Base-by-base conservation (phyloP, 176 grass and related monocot genomes). In the Hordeum marinum region DNA sequence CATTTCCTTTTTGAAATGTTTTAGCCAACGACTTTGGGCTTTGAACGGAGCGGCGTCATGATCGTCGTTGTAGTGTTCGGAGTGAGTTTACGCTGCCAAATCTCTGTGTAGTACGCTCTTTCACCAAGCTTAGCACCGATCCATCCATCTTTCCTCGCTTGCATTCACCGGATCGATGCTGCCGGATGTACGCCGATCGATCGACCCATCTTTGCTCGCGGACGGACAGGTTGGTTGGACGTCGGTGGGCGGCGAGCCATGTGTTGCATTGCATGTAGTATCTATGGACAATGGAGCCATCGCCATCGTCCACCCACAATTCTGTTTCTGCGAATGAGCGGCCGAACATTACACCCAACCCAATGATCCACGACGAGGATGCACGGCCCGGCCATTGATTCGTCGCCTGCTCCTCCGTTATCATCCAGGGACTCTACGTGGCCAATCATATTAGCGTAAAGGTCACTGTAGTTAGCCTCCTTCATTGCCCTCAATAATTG, bases 371-470 rank as follows among this genome's bases (percentile, higher is more conserved):
- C 4, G 57, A 78, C 8, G 57, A 79, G 10, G 41, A 73, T 8
- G 37, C 68, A 42, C 68, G 10, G 37, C 41, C 41, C 24, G 7
- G 15, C 45, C 24, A 73, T 73, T 29, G 41, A 42, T 25, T 73
- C 40, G 0, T 72, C 12, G 8, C 43, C 8, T 24, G 39, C 37
- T 71, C 20, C 36, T 23, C 62, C 26, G 1, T 29, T 23, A 21
- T 4, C 11, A 3, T 2, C 21, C 35, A 36, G 8, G 14, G 60
- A 62, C 15, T 75, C 40, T 10, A 3, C 20, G 29, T 35, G 55
- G 0, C 32, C 24, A 61, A 62, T 74, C 37, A 35, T 58, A 79
- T 80, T 84, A 36, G 76, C 87, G 75, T 84, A 59, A 58, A 25
- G 17, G 35, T 36, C 82, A 80, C 65, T 83, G 55, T 78, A 35